A percentile compares a stretch with the other conserved stretches of the same genome.
Evolutionary conservation across 2,329 filamentous ascomycete genomes (phyloP).

Genomic region (Xylariomycetidae sp.): DNA sequence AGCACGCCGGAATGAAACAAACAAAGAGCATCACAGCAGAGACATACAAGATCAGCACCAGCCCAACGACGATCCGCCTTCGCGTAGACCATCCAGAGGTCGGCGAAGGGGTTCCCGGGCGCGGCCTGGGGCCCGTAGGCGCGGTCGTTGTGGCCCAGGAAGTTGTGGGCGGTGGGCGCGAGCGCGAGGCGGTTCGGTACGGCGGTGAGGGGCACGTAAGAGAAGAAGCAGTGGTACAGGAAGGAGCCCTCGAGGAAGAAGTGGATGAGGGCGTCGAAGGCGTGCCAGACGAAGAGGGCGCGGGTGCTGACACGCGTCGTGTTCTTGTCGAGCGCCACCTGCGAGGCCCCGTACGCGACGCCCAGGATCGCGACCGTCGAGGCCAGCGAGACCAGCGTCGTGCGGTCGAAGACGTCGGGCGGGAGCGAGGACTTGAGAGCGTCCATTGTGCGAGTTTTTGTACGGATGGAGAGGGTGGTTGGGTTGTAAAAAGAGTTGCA

Average conservation of each 20-base stretch:
- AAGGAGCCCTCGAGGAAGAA: constrained; percentile 86
- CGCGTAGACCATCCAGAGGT: constrained; percentile 65
- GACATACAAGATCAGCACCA: constrained; percentile 51
- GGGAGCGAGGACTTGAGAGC: constrained; percentile 32
- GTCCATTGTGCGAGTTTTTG: constrained; percentile 11
- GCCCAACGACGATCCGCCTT: constrained; percentile 59
- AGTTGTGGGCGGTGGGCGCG: constrained; percentile 47
- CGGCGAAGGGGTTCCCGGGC: constrained; percentile 47
- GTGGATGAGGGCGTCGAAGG: constrained; percentile 88
- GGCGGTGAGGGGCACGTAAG: constrained; percentile 33
- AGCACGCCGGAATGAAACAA: no score
- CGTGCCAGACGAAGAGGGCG: constrained; percentile 88
- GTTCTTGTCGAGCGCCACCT: constrained; percentile 37
- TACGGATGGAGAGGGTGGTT: background rate
- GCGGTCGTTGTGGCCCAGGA: constrained; percentile 40
- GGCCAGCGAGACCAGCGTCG: constrained; percentile 52
- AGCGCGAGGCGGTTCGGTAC: constrained; percentile 29
- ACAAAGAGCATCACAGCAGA: background rate
- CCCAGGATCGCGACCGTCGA: constrained; percentile 48
- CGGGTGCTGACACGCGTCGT: constrained; percentile 53
- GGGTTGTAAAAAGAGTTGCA: no score
- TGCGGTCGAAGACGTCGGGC: constrained; percentile 53
- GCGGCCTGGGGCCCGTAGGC: constrained; percentile 54
- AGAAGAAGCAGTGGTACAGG: constrained; percentile 90
- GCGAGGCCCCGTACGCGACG: constrained; percentile 44